Percentiles rank a stretch among this genome's conserved stretches.
Conservation (phyloP, 176 grass and related monocot genomes). For the Stipa capillata region DNA sequence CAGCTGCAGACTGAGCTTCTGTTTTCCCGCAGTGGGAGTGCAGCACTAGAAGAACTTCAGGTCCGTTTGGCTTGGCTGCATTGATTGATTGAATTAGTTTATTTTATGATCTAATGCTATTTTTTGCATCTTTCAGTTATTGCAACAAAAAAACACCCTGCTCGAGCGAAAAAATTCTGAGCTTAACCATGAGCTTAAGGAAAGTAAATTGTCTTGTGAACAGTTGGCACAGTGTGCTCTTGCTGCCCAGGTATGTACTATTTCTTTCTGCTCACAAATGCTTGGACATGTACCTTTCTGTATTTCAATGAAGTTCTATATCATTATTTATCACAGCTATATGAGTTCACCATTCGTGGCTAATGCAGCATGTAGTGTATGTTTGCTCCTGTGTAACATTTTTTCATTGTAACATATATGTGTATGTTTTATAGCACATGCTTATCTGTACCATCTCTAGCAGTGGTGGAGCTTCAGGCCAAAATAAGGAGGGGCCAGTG, state of each 20-base stretch:
- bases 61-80: constrained; percentile 21
- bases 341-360: not conserved
- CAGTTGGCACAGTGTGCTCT: constrained; percentile 48
- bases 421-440: not conserved
- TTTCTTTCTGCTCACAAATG: not conserved
- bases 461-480: no score
- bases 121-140: constrained; percentile 42
- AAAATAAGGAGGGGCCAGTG: no score
- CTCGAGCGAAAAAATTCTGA: constrained; percentile 81
- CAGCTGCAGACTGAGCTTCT: constrained; percentile 72
- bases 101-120: constrained; percentile 6
- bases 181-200: constrained; percentile 62
- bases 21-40: constrained; percentile 66
- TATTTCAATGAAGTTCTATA: not conserved
- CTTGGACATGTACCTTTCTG: not conserved
- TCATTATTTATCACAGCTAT: not conserved
- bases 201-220: constrained; percentile 47
- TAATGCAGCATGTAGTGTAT: not conserved
- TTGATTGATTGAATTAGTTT: not conserved
- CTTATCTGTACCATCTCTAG: not conserved
- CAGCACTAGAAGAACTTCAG: constrained; percentile 91
- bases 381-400: not conserved
- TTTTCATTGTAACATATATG: not conserved
- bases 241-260: constrained; percentile 59
- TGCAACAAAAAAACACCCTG: constrained; percentile 69